Base-by-base conservation (phyloP, 1,284 basidiomycete species). In the Psilocybe mexicana region DNA sequence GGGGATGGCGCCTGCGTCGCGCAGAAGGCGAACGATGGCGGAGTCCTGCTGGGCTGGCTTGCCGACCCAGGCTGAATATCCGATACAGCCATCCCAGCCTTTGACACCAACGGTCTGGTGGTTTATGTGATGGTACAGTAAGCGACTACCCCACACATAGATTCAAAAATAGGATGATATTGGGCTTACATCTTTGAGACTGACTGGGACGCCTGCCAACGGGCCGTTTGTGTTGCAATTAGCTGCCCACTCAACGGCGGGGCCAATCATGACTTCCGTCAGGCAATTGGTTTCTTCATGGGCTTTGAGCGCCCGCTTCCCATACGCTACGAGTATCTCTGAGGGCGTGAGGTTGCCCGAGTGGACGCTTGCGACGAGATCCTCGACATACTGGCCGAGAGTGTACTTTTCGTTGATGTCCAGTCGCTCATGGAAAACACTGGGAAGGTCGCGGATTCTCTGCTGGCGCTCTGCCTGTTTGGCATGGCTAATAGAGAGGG, bases 1-100 rank as follows among this genome's bases (percentile, higher is more conserved):
- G 2, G 85, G 83, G 23, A 93, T 79, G 0, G 87, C 92, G 23
- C 92, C 91, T 1, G 85, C 87, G 53, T 85, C 79, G 33, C 79
- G 81, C 6, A 88, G 76, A 26, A 90, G 79, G 23, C 78, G 74
- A 42, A 88, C 83, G 23, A 92, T 74, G 10, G 77, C 75, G 3
- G 79, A 77, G 54, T 83, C 76, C 23, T 73, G 64, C 42, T 65
- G 54, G 2, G 75, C 70, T 2, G 83, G 83, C 40, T 77, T 71
- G 43, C 76, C 76, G 24, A 76, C 76, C 72, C 76, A 77, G 12
- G 74, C 72, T 0, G 86, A 83, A 63, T 86, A 88, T 2, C 88
- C 88, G 42, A 88, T 77, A 11, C 79, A 84, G 2, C 78, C 74
- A 58, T 90, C 86, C 58, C 79, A 81, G 6, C 83, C 85, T 49